Evolutionary conservation across 257 asterid species (phyloP).

Genomic region (Petrea volubilis): DNA sequence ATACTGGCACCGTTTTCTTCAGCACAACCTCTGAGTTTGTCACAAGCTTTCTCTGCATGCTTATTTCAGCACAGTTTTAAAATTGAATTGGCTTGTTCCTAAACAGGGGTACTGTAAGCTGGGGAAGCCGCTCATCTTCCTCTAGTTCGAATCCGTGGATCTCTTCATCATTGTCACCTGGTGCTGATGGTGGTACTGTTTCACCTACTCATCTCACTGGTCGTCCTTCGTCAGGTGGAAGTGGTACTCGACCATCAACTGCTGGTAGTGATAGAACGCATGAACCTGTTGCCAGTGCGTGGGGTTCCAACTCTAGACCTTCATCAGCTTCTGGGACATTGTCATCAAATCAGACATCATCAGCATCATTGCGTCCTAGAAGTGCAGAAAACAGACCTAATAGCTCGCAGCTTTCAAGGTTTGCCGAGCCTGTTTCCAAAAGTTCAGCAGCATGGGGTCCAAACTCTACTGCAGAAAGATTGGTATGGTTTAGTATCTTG

Average conservation of each 20-base stretch:
- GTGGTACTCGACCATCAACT: slow-evolving; percentile 91
- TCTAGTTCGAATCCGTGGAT: slow-evolving; percentile 86
- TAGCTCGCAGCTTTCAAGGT: slow-evolving; percentile 90
- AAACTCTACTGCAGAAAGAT: slow-evolving; percentile 58
- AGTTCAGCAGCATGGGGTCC: slow-evolving; percentile 60
- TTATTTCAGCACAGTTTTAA: slow-evolving; percentile 16
- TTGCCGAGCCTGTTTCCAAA: slow-evolving; percentile 76
- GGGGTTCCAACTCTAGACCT: slow-evolving; percentile 94
- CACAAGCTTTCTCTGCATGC: slow-evolving; percentile 3
- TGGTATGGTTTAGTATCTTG: slow-evolving; percentile 51
- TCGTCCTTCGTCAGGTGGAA: slow-evolving; percentile 95
- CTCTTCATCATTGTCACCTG: slow-evolving; percentile 71
- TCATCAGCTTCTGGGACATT: slow-evolving; percentile 88
- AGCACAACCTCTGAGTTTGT: slow-evolving; percentile 1
- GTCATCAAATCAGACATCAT: slow-evolving; percentile 72
- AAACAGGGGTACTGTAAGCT: slow-evolving; percentile 80
- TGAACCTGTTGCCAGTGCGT: slow-evolving; percentile 61
- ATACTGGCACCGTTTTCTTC: slow-evolving; percentile 17
- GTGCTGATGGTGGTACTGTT: slow-evolving; percentile 71
- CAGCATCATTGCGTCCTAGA: slow-evolving; percentile 70
- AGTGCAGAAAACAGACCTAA: slow-evolving; percentile 96
- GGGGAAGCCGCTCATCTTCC: slow-evolving; percentile 90
- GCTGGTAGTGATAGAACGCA: slow-evolving; percentile 83
- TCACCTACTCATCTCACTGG: slow-evolving; percentile 75
- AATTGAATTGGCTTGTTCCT: slow-evolving; percentile 29